Evolutionary conservation across 306 rosid genomes (phyloP).

Genomic region (peach (Prunus persica)): DNA sequence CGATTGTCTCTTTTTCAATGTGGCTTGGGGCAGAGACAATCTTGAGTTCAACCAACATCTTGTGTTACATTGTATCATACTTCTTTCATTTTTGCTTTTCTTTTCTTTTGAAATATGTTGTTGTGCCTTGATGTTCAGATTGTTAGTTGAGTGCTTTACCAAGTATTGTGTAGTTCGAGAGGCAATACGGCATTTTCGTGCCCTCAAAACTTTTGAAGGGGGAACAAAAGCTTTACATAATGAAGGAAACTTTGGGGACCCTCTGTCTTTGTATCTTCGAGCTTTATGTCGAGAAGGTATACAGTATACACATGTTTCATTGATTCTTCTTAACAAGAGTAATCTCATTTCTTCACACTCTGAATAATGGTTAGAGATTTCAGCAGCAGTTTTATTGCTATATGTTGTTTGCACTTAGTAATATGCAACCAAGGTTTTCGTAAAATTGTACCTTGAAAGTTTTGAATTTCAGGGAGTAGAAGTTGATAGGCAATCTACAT

Average conservation of each 20-base stretch:
- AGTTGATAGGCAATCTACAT: too few relatives aligned
- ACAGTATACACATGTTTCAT: slow-evolving; percentile 38
- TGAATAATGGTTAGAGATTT: background rate
- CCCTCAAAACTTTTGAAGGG: slow-evolving; percentile 67
- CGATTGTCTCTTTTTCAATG: too few relatives aligned
- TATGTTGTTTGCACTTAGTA: background rate
- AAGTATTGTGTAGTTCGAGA: slow-evolving; percentile 85
- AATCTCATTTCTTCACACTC: background rate
- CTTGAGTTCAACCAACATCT: background rate
- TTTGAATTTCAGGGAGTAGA: too few relatives aligned
- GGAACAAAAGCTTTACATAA: slow-evolving; percentile 67
- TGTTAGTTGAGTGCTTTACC: slow-evolving; percentile 93
- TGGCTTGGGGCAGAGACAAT: background rate
- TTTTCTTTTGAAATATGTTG: background rate
- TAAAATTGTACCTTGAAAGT: too few relatives aligned
- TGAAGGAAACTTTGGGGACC: slow-evolving; percentile 87
- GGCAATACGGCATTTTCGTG: slow-evolving; percentile 96
- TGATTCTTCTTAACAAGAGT: background rate
- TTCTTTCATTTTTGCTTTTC: background rate
- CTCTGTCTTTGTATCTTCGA: slow-evolving; percentile 89
- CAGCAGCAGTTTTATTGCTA: background rate
- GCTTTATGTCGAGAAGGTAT: slow-evolving; percentile 94
- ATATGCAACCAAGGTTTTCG: too few relatives aligned
- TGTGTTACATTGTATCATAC: background rate
- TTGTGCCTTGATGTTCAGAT: slow-evolving; percentile 47